These are phyloP conservation scores for Pyricularia sp. DNA, from an alignment of 2,329 filamentous ascomycete species.

Conservation along the genomic window DNA sequence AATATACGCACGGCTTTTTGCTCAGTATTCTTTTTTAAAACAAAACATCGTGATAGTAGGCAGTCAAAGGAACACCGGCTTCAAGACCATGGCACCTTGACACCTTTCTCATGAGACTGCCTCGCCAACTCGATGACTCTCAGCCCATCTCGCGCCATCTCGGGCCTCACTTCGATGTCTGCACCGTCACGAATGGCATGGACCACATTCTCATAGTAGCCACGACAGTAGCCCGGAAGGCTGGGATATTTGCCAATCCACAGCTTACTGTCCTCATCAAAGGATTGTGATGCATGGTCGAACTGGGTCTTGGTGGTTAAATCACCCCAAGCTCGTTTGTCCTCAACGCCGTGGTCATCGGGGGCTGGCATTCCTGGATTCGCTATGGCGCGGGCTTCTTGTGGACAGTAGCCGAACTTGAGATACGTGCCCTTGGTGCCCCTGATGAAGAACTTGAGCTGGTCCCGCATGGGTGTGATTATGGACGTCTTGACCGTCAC, in stretches of 20 bases:
- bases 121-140: constrained; percentile 30
- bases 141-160: constrained; percentile 26
- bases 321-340: constrained; percentile 22
- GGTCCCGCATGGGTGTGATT: constrained; percentile 47
- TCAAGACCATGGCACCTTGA: constrained; percentile 19
- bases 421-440: constrained; percentile 45
- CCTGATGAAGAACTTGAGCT: constrained; percentile 47
- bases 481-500: constrained; percentile 53
- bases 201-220: constrained; percentile 30
- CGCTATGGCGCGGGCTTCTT: constrained; percentile 20
- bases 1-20: no score
- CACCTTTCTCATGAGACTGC: constrained; percentile 15
- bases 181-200: constrained; percentile 27
- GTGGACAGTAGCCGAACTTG: constrained; percentile 24
- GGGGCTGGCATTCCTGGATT: constrained; percentile 9
- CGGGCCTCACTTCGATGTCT: constrained; percentile 26
- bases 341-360: constrained; percentile 23
- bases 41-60: background rate
- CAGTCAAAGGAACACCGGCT: background rate
- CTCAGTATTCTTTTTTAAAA: background rate
- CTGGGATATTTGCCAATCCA: constrained; percentile 27
- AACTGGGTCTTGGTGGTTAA: constrained; percentile 27
- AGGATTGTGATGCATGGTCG: constrained; percentile 18
- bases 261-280: constrained; percentile 19
- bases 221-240: constrained; percentile 27